Evolutionary conservation across 225 moss, liverwort and hornwort genomes (phyloP).

Genomic region (Pseudisothecium myosuroides): DNA sequence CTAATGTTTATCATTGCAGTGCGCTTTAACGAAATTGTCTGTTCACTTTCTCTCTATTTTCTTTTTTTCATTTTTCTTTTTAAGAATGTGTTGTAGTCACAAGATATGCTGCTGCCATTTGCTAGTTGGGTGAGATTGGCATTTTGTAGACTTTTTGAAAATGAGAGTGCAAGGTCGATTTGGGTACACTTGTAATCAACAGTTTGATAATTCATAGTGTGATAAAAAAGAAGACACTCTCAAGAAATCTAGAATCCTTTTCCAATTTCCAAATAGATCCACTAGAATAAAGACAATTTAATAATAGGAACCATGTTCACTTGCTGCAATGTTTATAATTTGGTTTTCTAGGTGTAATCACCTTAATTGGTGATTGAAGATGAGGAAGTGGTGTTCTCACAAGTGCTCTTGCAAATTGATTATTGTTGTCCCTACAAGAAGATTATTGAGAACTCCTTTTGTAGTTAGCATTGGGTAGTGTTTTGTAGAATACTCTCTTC

Average conservation of each 20-base stretch:
- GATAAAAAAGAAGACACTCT: accelerated
- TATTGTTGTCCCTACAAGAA: not conserved
- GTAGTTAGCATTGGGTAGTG: not conserved
- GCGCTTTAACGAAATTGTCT: too few species aligned
- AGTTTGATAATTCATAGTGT: not conserved
- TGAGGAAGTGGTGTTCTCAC: not conserved
- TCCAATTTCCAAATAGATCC: not conserved
- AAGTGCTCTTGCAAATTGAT: not conserved
- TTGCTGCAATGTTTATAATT: not conserved
- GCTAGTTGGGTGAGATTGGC: too few species aligned
- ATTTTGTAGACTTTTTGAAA: too few species aligned
- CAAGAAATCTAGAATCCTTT: not conserved
- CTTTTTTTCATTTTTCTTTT: too few species aligned
- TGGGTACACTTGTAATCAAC: not conserved
- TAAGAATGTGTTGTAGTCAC: too few species aligned
- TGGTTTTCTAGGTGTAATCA: not conserved
- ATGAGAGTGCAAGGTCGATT: not conserved
- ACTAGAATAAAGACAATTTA: too few species aligned
- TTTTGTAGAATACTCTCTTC: not conserved
- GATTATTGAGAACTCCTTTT: not conserved
- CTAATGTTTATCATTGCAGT: too few species aligned
- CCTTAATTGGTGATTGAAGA: not conserved
- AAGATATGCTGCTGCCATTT: too few species aligned
- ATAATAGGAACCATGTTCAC: not conserved
- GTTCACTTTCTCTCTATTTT: too few species aligned